phyloP scores from a whole-genome alignment of 176 grass and related monocot species.

The Oryza punctata region DNA sequence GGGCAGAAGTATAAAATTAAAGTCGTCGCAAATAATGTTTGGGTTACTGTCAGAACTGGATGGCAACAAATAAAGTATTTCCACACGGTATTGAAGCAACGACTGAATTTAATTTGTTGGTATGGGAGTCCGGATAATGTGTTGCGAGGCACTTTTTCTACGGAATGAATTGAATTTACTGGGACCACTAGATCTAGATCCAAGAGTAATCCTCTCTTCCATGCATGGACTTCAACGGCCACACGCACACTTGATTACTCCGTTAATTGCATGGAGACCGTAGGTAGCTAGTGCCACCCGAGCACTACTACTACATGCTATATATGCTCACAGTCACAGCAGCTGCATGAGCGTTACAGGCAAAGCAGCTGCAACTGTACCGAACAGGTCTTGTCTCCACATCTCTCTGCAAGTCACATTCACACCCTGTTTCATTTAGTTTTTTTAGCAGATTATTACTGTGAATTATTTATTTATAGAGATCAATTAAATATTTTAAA shows the following conservation, averaged over 20 bases:
- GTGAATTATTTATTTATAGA: no score
- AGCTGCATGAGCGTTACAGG: no score
- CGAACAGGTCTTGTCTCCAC: no score
- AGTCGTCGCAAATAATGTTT: neutral
- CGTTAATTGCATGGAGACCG: neutral
- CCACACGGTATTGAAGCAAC: neutral
- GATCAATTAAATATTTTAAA: no score
- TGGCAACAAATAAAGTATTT: neutral
- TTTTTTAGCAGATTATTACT: no score
- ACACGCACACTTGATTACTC: neutral
- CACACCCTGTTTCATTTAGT: no score
- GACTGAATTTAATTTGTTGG: neutral
- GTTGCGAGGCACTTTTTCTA: neutral
- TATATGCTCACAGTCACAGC: neutral
- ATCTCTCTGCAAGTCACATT: no score
- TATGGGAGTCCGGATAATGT: neutral
- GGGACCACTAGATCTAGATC: neutral
- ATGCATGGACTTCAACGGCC: neutral
- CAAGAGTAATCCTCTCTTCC: neutral
- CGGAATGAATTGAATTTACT: neutral
- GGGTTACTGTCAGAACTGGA: neutral
- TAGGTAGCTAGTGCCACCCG: neutral
- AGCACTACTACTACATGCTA: no score
- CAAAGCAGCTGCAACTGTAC: no score
- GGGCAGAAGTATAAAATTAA: neutral